Evolutionary conservation across 352 stramenopile genomes (phyloP).

Genomic region (Globisporangium rhizosaccharum): DNA sequence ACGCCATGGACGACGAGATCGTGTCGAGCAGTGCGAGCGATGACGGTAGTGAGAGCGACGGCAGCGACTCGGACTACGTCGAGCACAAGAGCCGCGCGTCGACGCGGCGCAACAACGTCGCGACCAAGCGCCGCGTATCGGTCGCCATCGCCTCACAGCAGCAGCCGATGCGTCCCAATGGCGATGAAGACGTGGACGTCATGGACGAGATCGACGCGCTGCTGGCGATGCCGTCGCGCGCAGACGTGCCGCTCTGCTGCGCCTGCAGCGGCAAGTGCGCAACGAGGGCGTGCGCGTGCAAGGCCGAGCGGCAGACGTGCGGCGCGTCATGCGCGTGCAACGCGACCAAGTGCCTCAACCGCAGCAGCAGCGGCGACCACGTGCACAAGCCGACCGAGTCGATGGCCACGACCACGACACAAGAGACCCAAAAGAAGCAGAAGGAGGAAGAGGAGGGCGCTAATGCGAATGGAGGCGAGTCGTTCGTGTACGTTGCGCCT

Average conservation of each 20-base stretch:
- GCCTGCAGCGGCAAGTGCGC: constrained; percentile 70
- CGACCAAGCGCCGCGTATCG: not conserved
- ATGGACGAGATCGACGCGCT: constrained; percentile 61
- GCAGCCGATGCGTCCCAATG: not conserved
- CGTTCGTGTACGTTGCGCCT: too few species aligned
- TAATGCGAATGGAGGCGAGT: not conserved
- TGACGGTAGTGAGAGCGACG: constrained; percentile 39
- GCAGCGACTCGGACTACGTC: constrained; percentile 64
- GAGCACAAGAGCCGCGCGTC: constrained; percentile 27
- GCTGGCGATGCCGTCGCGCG: constrained; percentile 30
- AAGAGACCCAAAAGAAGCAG: constrained; percentile 20
- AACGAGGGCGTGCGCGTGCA: constrained; percentile 63
- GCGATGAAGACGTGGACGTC: constrained; percentile 5
- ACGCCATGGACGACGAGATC: constrained; percentile 37
- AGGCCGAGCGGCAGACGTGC: constrained; percentile 36
- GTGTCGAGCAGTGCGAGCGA: constrained; percentile 60
- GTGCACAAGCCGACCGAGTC: constrained; percentile 1
- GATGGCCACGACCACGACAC: not conserved
- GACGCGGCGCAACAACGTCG: not conserved
- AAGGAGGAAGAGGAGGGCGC: not conserved
- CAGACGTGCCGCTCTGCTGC: constrained; percentile 35
- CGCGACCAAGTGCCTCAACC: constrained; percentile 53
- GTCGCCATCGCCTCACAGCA: not conserved
- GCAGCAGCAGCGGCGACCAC: not conserved
- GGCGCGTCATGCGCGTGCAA: constrained; percentile 50